These are phyloP conservation scores for Simmondsia chinensis DNA, from an alignment of 148 eudicot genomes.

Conservation along the genomic window DNA sequence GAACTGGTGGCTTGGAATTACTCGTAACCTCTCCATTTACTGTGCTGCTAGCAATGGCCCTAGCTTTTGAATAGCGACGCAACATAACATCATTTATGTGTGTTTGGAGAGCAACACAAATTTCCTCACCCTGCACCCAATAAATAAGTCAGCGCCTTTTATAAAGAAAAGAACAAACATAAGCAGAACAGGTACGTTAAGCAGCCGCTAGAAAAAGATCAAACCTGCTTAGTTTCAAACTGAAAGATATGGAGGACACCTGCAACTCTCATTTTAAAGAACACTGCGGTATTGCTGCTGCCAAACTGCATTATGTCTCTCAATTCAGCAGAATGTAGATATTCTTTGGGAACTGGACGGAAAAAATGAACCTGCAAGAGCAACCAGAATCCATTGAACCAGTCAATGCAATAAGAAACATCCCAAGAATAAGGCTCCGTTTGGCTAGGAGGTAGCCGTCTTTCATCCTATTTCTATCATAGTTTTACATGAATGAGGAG, in stretches of 20 bases:
- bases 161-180: not conserved
- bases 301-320: constrained; percentile 99
- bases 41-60: constrained; percentile 52
- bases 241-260: constrained; percentile 97
- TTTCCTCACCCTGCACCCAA: constrained; percentile 81
- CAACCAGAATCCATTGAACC: not conserved
- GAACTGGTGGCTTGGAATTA: constrained; percentile 41
- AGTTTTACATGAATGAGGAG: too few relatives aligned
- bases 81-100: constrained; percentile 99
- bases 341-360: constrained; percentile 97
- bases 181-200: not conserved
- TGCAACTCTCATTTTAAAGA: constrained; percentile 99
- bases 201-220: not conserved
- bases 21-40: constrained; percentile 49
- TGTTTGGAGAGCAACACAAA: constrained; percentile 98
- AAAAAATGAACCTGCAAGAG: constrained; percentile 81
- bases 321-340: constrained; percentile 91
- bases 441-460: too few relatives aligned
- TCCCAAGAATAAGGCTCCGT: too few relatives aligned
- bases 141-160: constrained; percentile 7
- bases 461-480: too few relatives aligned
- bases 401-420: not conserved
- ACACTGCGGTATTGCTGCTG: constrained; percentile 96
- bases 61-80: constrained; percentile 97
- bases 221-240: constrained; percentile 98